These are phyloP conservation scores for Plasmodium knowlesi DNA, from an alignment of 169 alveolate genomes.

Conservation along the genomic window DNA sequence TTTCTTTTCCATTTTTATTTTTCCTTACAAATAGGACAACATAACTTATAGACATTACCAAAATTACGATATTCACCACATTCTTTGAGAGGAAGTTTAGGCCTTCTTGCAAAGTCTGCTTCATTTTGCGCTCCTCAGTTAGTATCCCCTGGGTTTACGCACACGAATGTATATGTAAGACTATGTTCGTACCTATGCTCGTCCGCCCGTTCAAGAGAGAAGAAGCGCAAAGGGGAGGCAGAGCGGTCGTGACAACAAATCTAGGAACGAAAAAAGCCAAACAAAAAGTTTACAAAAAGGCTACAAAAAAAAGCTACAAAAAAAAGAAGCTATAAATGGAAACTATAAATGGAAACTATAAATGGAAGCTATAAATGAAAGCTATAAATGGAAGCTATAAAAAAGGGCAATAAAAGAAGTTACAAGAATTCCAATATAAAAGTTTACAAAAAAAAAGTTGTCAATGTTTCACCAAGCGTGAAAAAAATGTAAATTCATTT, in stretches of 20 bases:
- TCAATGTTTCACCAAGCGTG: background rate
- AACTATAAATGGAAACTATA: no score
- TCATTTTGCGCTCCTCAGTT: background rate
- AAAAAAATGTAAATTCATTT: no score
- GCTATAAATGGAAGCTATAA: no score
- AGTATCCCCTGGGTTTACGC: background rate
- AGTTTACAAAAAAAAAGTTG: background rate
- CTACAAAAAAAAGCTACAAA: background rate
- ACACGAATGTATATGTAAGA: background rate
- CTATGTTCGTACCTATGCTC: background rate
- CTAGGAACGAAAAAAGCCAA: background rate
- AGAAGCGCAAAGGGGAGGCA: background rate
- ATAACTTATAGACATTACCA: slow-evolving; percentile 21
- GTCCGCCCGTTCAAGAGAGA: background rate
- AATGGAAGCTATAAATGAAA: no score
- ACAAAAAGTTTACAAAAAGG: background rate
- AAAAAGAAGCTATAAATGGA: no score
- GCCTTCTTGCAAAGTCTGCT: background rate
- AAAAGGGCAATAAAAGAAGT: background rate
- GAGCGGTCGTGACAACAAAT: background rate
- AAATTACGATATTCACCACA: background rate
- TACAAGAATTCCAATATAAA: background rate
- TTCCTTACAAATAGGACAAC: background rate
- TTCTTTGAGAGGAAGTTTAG: background rate
- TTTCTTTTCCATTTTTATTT: background rate